A percentile compares a stretch with the other conserved stretches of the same genome.
Evolutionary conservation across 2,329 filamentous ascomycete species (phyloP).

Genomic region (Epichloe sibirici): DNA sequence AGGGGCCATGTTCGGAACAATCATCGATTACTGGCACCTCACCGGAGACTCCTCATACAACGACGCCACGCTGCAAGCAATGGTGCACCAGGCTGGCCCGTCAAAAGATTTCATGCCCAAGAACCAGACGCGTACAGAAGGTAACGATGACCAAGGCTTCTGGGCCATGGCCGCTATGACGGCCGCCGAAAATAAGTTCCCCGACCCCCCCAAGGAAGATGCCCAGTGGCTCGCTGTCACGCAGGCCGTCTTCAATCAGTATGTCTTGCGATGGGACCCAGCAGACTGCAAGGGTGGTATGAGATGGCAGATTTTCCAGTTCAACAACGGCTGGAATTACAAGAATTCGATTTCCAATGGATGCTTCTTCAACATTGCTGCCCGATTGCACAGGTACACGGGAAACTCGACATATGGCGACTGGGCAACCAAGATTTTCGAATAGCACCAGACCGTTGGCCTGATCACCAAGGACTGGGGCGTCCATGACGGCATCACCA

Average conservation of each 20-base stretch:
- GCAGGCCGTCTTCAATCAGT: conserved; percentile 71
- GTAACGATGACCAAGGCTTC: conserved; percentile 71
- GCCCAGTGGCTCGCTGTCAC: conserved; percentile 66
- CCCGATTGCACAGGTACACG: conserved; percentile 66
- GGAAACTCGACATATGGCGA: conserved; percentile 66
- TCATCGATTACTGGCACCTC: conserved; percentile 61
- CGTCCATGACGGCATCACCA: conserved; percentile 38
- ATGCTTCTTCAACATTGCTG: conserved; percentile 56
- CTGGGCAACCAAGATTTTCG: conserved; percentile 61
- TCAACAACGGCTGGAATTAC: conserved; percentile 59
- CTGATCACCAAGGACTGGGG: conserved; percentile 44
- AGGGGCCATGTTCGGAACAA: conserved; percentile 56
- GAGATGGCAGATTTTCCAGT: conserved; percentile 75
- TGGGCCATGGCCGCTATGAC: conserved; percentile 76
- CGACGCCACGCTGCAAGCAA: conserved; percentile 41
- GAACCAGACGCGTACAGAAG: conserved; percentile 49
- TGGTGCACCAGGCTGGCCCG: conserved; percentile 49
- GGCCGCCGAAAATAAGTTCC: conserved; percentile 66
- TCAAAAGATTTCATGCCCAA: conserved; percentile 51
- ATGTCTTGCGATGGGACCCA: conserved; percentile 57
- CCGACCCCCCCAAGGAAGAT: conserved; percentile 50
- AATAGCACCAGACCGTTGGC: conserved; percentile 45
- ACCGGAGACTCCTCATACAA: conserved; percentile 58
- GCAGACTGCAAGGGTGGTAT: conserved; percentile 57
- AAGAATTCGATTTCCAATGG: conserved; percentile 59